A percentile compares a stretch with the other conserved stretches of the same genome.
These are phyloP conservation scores for Primulina tabacum DNA, from an alignment of 257 asterid species.

Conservation along the genomic window DNA sequence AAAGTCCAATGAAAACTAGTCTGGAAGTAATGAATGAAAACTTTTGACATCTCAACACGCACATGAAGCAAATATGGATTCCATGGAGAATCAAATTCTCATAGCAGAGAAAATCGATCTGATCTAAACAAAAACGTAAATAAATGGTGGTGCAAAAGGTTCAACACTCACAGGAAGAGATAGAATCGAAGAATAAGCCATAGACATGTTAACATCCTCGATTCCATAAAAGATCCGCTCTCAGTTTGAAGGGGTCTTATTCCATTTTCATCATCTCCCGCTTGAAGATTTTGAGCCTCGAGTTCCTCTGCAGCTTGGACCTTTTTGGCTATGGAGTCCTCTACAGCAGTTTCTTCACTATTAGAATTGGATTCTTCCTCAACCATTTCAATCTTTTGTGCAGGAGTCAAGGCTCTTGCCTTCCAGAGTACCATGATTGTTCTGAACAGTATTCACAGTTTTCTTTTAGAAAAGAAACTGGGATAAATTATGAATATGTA, in stretches of 20 bases:
- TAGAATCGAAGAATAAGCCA: conserved; percentile 66
- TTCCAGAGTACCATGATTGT: conserved; percentile 95
- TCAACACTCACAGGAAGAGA: conserved; percentile 74
- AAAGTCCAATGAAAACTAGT: conserved; percentile 37
- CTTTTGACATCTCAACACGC: not conserved
- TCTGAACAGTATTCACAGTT: conserved; percentile 40
- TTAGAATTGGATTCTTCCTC: conserved; percentile 74
- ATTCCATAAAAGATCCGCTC: conserved; percentile 63
- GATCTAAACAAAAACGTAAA: not conserved
- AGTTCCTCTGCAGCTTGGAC: conserved; percentile 51
- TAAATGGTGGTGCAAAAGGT: not conserved
- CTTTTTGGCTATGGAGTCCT: conserved; percentile 53
- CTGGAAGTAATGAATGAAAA: conserved; percentile 36
- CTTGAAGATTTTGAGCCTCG: conserved; percentile 40
- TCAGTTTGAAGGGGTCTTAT: conserved; percentile 54
- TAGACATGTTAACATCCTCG: conserved; percentile 73
- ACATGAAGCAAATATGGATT: not conserved
- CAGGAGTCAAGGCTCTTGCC: conserved; percentile 90
- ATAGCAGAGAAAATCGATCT: not conserved
- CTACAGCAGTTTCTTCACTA: conserved; percentile 58
- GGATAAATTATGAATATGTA: not conserved
- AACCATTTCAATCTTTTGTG: conserved; percentile 82
- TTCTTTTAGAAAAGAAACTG: not conserved
- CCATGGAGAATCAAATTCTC: not conserved
- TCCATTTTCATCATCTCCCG: conserved; percentile 67